Evolutionary conservation across 176 grass and related monocot genomes (phyloP), one percentile per base, ranked within the genome.

Genomic region (Raddia distichophylla): DNA sequence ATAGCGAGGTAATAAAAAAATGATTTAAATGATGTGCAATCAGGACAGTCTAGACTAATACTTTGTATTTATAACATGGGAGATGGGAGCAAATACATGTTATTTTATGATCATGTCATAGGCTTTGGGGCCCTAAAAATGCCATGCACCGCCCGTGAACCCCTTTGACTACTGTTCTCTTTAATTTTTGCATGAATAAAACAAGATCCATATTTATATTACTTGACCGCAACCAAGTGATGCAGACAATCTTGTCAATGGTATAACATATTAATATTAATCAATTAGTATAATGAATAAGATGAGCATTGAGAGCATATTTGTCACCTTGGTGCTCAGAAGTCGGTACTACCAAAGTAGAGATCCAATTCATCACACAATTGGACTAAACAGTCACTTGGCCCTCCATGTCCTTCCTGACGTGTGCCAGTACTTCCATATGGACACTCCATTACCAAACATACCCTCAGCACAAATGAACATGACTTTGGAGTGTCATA

Each of bases 381-480:
- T 69, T 92, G 50, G 52, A 83, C 73, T 69, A 91, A 77, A 79
- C 71, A 83, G 91, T 74, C 73, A 18, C 57, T 79, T 20, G 90
- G 90, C 51, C 90, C 88, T 67, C 76, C 85, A 69, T 78, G 42
- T 67, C 63, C 77, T 89, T 81, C 82, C 75, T 77, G 75, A 33
- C 19, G 59, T 49, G 65, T 49, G 50, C 65, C 47, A 17, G 51
- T 73, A 64, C 82, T 67, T 88, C 79, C 84, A 68, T 48, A 85
- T 78, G 76, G 81, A 40, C 90, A 93, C 67, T 98, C 95, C 54
- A 91, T 91, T 54, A 83, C 55, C 83, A 94, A 32, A 75, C 80
- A 93, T 85, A 72, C 86, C 86, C 82, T 85, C 56, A 98, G 67
- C 37, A 86, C 87, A 77, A 98, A 98, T 32, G 93, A 93, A 70